These are phyloP conservation scores for Clathrospora elynae DNA, from an alignment of 2,329 filamentous ascomycete species.

Conservation along the genomic window DNA sequence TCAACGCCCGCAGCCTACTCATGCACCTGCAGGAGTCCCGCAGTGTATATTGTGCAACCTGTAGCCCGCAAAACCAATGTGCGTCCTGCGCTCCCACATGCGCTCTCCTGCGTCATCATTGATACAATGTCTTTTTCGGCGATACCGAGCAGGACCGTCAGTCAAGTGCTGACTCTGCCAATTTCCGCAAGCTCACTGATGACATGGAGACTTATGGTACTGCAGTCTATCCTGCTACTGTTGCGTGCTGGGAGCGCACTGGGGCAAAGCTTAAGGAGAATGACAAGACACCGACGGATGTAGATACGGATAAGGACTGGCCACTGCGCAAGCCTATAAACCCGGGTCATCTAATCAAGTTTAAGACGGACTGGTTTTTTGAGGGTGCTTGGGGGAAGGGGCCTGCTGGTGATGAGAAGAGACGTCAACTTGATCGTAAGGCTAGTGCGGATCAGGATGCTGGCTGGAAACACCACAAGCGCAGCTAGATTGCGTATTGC, in stretches of 20 bases:
- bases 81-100: slow-evolving; percentile 6
- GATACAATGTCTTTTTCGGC: neutral
- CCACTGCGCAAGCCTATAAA: too few relatives aligned
- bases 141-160: neutral
- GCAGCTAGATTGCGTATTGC: too few relatives aligned
- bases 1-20: neutral
- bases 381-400: slow-evolving; percentile 4
- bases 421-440: too few relatives aligned
- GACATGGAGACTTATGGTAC: slow-evolving; percentile 1
- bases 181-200: neutral
- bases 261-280: neutral
- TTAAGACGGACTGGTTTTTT: slow-evolving; percentile 1
- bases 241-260: slow-evolving; percentile 5
- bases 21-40: neutral
- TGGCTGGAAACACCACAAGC: too few relatives aligned
- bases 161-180: neutral
- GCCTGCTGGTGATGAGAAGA: neutral
- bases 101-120: neutral
- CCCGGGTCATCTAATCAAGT: too few relatives aligned
- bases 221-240: neutral
- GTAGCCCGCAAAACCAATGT: neutral
- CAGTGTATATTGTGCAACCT: neutral
- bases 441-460: too few relatives aligned
- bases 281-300: neutral
- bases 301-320: neutral